Evolutionary conservation across 495 filamentous ascomycete genomes (phyloP).

Genomic region (Staphylotrichum longicolle): DNA sequence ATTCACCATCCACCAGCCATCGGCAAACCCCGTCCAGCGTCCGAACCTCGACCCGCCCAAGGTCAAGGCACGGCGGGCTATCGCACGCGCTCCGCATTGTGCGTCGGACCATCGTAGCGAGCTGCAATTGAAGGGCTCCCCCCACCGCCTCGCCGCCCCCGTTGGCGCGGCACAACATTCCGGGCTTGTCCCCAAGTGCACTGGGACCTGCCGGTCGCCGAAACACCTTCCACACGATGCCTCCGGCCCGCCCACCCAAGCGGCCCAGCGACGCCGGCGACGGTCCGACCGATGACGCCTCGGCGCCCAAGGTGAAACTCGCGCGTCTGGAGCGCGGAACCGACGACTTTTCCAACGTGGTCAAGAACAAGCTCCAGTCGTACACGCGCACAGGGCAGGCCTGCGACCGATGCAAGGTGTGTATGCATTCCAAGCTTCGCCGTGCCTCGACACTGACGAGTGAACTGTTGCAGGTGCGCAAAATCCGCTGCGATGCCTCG

Average conservation of each 20-base stretch:
- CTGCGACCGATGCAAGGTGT: slow-evolving; percentile 83
- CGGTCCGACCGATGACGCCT: slow-evolving; percentile 25
- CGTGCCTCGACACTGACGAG: slow-evolving; percentile 10
- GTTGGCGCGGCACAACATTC: slow-evolving; percentile 26
- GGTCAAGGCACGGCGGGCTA: neutral
- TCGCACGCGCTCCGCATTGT: slow-evolving; percentile 4
- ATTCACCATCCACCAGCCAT: slow-evolving; percentile 8
- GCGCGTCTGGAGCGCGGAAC: slow-evolving; percentile 48
- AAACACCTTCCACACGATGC: slow-evolving; percentile 21
- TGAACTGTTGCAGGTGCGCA: slow-evolving; percentile 58
- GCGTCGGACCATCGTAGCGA: neutral
- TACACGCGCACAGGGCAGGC: slow-evolving; percentile 78
- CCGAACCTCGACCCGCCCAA: slow-evolving; percentile 4
- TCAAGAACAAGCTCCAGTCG: slow-evolving; percentile 61
- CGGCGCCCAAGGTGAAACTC: slow-evolving; percentile 45
- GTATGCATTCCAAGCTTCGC: neutral
- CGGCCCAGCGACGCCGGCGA: slow-evolving; percentile 42
- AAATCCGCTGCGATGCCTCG: slow-evolving; percentile 77
- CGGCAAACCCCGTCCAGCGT: slow-evolving; percentile 28
- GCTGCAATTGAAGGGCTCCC: slow-evolving; percentile 15
- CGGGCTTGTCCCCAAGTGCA: neutral
- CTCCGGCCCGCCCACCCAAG: slow-evolving; percentile 39
- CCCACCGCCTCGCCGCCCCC: slow-evolving; percentile 22
- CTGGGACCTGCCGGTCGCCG: slow-evolving; percentile 15
- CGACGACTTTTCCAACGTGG: slow-evolving; percentile 65